A percentile compares a stretch with the other conserved stretches of the same genome.
Evolutionary conservation across 2,329 filamentous ascomycete species (phyloP).

Genomic region (Aspergillus hortae): DNA sequence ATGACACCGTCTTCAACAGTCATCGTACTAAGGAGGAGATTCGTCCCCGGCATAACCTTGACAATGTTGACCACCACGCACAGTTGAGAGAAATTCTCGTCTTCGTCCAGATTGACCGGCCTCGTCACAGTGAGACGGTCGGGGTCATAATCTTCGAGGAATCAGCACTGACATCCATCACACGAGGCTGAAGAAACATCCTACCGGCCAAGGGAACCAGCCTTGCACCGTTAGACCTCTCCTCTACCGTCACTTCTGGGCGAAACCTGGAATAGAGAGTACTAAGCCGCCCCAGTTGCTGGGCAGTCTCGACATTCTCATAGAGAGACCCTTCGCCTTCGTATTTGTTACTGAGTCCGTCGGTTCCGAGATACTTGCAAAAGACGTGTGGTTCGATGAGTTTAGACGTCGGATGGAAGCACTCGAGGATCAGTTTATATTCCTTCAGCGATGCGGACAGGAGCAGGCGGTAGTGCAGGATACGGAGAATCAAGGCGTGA

Average conservation of each 20-base stretch:
- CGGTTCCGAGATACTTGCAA: slow-evolving; percentile 65
- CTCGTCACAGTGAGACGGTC: slow-evolving; percentile 48
- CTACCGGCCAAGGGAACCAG: slow-evolving; percentile 13
- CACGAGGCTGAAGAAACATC: not conserved
- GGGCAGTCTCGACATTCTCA: slow-evolving; percentile 26
- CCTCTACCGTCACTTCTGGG: slow-evolving; percentile 57
- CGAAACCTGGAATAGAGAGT: slow-evolving; percentile 68
- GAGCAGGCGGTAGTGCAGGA: slow-evolving; percentile 63
- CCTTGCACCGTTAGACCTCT: slow-evolving; percentile 4
- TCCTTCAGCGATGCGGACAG: slow-evolving; percentile 56
- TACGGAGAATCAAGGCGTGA: slow-evolving; percentile 58
- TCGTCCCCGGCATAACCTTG: slow-evolving; percentile 58
- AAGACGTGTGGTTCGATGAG: slow-evolving; percentile 65
- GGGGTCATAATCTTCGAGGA: slow-evolving; percentile 6
- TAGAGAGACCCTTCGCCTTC: slow-evolving; percentile 37
- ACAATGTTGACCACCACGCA: slow-evolving; percentile 67
- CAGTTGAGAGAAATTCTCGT: slow-evolving; percentile 72
- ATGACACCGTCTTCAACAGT: slow-evolving; percentile 66
- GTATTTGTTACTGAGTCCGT: slow-evolving; percentile 51
- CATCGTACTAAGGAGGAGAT: slow-evolving; percentile 62
- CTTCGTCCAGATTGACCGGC: slow-evolving; percentile 62
- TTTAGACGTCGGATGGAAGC: slow-evolving; percentile 69
- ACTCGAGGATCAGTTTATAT: slow-evolving; percentile 71
- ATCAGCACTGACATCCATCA: not conserved
- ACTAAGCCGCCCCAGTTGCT: slow-evolving; percentile 47